Percentiles rank a stretch among this genome's conserved stretches.
Evolutionary conservation across 2,329 filamentous ascomycete genomes (phyloP).

Genomic region (Aspergillus clavatus): DNA sequence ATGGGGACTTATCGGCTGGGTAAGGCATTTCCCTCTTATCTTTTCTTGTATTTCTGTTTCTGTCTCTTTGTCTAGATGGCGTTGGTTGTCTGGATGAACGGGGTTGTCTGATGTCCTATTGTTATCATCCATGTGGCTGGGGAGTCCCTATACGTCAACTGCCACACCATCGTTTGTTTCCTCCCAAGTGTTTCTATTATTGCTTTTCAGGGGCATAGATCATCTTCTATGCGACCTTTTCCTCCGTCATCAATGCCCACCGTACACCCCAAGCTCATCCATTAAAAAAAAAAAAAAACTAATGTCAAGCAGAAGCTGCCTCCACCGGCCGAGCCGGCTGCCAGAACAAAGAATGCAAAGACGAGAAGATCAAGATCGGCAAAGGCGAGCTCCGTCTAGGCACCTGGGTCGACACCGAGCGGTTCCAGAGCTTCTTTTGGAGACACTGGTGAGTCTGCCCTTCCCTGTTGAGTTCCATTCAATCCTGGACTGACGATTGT

Average conservation of each 20-base stretch:
- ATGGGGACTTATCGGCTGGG: conserved; percentile 17
- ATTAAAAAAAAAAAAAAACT: conserved; percentile 6
- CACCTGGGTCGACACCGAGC: conserved; percentile 60
- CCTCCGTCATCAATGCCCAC: background rate
- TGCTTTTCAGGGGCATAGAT: too few relatives aligned
- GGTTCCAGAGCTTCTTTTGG: conserved; percentile 66
- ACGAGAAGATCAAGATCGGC: conserved; percentile 61
- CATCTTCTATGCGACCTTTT: background rate
- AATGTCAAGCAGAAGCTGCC: conserved; percentile 58
- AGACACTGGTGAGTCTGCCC: conserved; percentile 69
- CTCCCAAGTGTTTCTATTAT: too few relatives aligned
- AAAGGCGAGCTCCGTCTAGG: conserved; percentile 79
- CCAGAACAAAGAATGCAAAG: conserved; percentile 68
- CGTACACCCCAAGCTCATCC: background rate
- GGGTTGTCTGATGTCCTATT: too few relatives aligned
- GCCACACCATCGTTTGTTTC: too few relatives aligned
- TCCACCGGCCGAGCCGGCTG: conserved; percentile 68
- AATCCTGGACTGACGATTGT: conserved; percentile 2
- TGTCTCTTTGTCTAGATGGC: background rate
- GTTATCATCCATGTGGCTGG: too few relatives aligned
- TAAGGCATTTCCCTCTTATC: conserved; percentile 3
- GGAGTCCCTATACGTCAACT: too few relatives aligned
- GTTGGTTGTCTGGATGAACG: background rate
- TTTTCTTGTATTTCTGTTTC: background rate
- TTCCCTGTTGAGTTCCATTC: background rate